Conservation (phyloP, 345 rosid species). For the Corchorus capsularis region DNA sequence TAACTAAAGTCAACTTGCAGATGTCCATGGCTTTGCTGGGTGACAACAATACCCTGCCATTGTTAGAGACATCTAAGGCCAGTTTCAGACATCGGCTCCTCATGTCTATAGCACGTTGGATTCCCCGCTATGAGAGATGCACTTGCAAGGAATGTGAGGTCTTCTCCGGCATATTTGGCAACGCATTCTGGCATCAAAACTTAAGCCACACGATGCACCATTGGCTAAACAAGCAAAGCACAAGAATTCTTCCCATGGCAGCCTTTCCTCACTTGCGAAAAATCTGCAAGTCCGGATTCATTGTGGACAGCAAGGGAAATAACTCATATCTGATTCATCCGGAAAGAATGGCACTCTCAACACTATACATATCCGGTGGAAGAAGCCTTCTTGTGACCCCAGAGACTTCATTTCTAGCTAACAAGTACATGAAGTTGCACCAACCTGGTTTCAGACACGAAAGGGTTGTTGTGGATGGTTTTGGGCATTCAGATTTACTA, state of each 20-base stretch:
- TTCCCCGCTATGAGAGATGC: conserved; percentile 47
- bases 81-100: conserved; percentile 30
- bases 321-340: conserved; percentile 41
- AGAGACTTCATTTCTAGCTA: conserved; percentile 44
- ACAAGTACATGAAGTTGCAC: conserved; percentile 48
- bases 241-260: conserved; percentile 42
- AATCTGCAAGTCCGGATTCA: conserved; percentile 43
- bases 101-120: conserved; percentile 31
- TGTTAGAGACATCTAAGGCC: conserved; percentile 29
- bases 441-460: conserved; percentile 46
- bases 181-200: conserved; percentile 48
- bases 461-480: conserved; percentile 46
- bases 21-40: conserved; percentile 43
- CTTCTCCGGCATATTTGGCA: conserved; percentile 49
- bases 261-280: conserved; percentile 47
- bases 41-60: conserved; percentile 30
- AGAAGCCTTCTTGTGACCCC: conserved; percentile 41
- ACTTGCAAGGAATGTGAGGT: conserved; percentile 41
- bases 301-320: conserved; percentile 39
- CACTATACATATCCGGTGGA: conserved; percentile 44
- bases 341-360: conserved; percentile 41
- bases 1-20: conserved; percentile 29
- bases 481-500: conserved; percentile 46
- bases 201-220: conserved; percentile 36
- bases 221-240: conserved; percentile 36